Evolutionary conservation across 139 green algal genomes (phyloP), one percentile per base, ranked within the genome.

Genomic region (Tetradesmus obliquus): DNA sequence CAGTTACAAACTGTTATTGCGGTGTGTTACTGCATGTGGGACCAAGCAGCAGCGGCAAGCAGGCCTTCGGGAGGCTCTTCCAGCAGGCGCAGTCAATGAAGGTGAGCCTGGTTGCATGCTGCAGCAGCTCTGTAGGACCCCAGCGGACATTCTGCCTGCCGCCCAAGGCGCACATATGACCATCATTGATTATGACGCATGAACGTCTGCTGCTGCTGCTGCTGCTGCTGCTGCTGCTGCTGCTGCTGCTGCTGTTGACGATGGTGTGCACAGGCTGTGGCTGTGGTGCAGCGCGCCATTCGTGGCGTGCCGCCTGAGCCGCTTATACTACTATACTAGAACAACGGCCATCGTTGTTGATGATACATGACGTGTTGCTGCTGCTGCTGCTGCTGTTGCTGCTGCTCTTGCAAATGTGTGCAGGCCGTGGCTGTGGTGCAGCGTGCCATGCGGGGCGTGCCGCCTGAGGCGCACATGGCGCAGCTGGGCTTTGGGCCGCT

Each of bases 381-480:
- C 32, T 45, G 32, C 32, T 45, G 9, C 12, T 83, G 89, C 45
- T 76, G 62, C 32, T 76, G 51, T 9, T 69, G 72, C n/a, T 84
- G 32, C 79, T 89, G 80, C 69, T 76, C 51, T 12, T 84, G 58
- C 10, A 20, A 69, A 1, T 84, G 9, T 7, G 8, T 55, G 83
- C 94, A 96, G 92, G 93, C 87, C 0, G 94, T 99, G 45, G 96
- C 97, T 8, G 96, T 99, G 24, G 97, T 98, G 85, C 97, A 99
- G 94, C 94, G 97, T 0, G 92, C 95, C 9, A 96, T 98, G 69
- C 86, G 95, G 19, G 87, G 87, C n/a, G 57, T 93, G 57, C 80
- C 95, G 22, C 96, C 97, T 0, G 92, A 92, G 1, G 92, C 88
- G 0, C 79, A 95, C 53, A 99, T 99, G 97, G 87, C 57, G 0